phyloP scores from a whole-genome alignment of 2,329 filamentous ascomycete species.

The Didymella lethalis region DNA sequence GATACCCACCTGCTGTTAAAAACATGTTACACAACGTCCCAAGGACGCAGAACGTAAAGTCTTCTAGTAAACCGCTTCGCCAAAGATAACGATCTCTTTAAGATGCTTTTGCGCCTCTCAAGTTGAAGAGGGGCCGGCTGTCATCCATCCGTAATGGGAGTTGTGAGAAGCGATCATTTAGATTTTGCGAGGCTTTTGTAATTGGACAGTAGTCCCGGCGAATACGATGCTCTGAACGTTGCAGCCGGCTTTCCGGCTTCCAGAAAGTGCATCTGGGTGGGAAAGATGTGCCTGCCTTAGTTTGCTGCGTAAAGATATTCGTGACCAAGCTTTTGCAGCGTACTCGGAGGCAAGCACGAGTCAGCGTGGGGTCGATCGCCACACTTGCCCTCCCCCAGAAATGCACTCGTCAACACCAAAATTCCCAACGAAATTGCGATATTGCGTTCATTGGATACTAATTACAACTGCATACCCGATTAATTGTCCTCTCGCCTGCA shows the following conservation, averaged over 20 bases:
- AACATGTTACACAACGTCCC: not conserved
- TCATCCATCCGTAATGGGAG: no score
- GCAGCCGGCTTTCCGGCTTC: no score
- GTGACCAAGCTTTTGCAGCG: conserved; percentile 3
- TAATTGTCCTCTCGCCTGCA: not conserved
- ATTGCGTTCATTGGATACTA: not conserved
- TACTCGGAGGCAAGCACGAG: conserved; percentile 5
- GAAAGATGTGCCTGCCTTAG: not conserved
- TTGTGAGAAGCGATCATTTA: no score
- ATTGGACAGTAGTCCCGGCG: no score
- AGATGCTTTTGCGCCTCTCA: no score
- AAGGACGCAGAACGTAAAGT: not conserved
- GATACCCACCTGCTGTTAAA: conserved; percentile 17
- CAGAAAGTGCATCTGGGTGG: not conserved
- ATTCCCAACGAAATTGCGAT: conserved; percentile 8
- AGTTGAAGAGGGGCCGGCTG: no score
- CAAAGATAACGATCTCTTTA: not conserved
- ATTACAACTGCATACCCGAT: not conserved
- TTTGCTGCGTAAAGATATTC: not conserved
- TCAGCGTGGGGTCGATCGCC: conserved; percentile 10
- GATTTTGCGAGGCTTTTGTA: no score
- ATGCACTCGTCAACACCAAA: conserved; percentile 1
- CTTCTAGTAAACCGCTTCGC: not conserved
- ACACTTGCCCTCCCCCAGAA: conserved; percentile 9
- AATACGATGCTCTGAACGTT: no score